Conservation (phyloP, 2,329 filamentous ascomycete species). For the Corynespora cassiicola region DNA sequence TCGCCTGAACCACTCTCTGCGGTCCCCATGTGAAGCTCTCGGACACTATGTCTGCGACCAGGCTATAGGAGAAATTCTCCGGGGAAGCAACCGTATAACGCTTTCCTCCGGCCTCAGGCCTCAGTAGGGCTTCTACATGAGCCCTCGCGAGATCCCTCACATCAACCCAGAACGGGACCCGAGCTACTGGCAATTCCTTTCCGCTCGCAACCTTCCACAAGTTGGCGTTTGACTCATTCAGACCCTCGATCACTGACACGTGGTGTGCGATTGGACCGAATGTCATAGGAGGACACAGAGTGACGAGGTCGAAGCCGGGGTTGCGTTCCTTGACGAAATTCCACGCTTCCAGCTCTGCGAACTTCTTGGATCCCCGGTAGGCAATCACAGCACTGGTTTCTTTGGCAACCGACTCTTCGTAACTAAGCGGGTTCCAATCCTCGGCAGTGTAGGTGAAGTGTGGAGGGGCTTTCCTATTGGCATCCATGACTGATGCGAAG, state of each 20-base stretch:
- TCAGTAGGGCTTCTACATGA: slow-evolving; percentile 52
- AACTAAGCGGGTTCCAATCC: slow-evolving; percentile 34
- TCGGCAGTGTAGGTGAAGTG: slow-evolving; percentile 23
- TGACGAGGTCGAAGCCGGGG: slow-evolving; percentile 26
- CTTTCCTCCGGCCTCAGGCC: slow-evolving; percentile 45
- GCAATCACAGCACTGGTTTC: slow-evolving; percentile 19
- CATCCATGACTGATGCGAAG: slow-evolving; percentile 19
- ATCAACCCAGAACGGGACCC: slow-evolving; percentile 55
- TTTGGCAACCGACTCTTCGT: slow-evolving; percentile 23
- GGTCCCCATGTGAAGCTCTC: slow-evolving; percentile 49
- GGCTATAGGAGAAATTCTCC: slow-evolving; percentile 55
- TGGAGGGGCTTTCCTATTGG: slow-evolving; percentile 11
- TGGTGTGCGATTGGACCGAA: slow-evolving; percentile 29
- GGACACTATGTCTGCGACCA: slow-evolving; percentile 52
- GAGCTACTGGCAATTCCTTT: slow-evolving; percentile 46
- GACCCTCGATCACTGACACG: slow-evolving; percentile 13
- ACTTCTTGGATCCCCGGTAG: slow-evolving; percentile 30
- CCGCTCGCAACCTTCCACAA: slow-evolving; percentile 33
- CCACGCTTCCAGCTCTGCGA: slow-evolving; percentile 32
- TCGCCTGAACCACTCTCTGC: slow-evolving; percentile 39
- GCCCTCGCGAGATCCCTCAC: slow-evolving; percentile 55
- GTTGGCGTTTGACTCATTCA: slow-evolving; percentile 30
- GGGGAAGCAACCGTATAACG: slow-evolving; percentile 50
- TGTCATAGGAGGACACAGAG: slow-evolving; percentile 32
- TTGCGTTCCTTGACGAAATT: slow-evolving; percentile 28